Percentiles rank a stretch among this genome's conserved stretches.
Evolutionary conservation across 441 rosid species (phyloP).

Genomic region (Metrosideros polymorpha): DNA sequence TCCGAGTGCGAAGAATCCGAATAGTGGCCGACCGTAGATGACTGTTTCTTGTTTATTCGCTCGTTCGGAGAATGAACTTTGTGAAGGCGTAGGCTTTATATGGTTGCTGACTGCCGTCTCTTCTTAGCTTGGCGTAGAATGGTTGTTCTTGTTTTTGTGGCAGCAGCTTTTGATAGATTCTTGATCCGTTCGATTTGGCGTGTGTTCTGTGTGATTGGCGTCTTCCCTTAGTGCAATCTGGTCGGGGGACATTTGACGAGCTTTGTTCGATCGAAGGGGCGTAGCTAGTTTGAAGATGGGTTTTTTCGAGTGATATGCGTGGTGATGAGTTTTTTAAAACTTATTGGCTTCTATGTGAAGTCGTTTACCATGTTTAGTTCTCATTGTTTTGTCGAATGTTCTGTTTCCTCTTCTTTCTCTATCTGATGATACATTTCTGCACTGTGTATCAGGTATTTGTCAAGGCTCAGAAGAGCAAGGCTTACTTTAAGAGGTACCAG

Average conservation of each 20-base stretch:
- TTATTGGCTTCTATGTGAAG: background rate
- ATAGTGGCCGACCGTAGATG: background rate
- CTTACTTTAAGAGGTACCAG: conserved; percentile 85
- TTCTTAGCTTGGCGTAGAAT: background rate
- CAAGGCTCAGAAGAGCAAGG: conserved; percentile 52
- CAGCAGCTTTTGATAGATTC: background rate
- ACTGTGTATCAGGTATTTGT: conserved; percentile 38
- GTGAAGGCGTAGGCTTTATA: background rate
- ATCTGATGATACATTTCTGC: background rate
- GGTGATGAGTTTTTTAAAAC: background rate
- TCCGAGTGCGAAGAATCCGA: background rate
- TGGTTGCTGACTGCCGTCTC: background rate
- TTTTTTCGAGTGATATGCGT: background rate
- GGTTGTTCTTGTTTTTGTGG: background rate
- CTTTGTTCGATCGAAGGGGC: background rate
- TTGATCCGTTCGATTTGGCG: background rate
- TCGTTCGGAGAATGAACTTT: background rate
- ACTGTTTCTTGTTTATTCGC: background rate
- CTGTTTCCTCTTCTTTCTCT: background rate
- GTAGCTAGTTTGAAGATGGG: background rate
- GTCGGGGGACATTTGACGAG: background rate
- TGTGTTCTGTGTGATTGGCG: background rate
- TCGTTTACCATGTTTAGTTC: background rate
- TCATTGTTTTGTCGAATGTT: background rate
- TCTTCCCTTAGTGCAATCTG: background rate